A percentile compares a stretch with the other conserved stretches of the same genome.
Evolutionary conservation across 768 basidiomycete genomes (phyloP).

Genomic region (Favolaschia claudopus): DNA sequence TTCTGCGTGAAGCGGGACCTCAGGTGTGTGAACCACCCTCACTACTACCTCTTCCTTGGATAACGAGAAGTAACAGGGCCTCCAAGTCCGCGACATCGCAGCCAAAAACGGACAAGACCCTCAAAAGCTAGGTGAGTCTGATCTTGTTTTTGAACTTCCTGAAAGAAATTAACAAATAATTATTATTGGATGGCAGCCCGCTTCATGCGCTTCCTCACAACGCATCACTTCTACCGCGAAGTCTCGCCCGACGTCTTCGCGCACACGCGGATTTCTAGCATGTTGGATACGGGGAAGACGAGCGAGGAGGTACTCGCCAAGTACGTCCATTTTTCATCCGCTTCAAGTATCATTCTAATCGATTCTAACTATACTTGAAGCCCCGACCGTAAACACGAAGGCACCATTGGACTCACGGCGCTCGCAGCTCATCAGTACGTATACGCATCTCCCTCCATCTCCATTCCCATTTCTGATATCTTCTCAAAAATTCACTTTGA

Average conservation of each 20-base stretch:
- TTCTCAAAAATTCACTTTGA: not conserved
- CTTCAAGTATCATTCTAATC: not conserved
- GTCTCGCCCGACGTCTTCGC: constrained; percentile 45
- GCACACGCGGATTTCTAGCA: constrained; percentile 46
- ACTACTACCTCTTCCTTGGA: not conserved
- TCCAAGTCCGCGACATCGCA: constrained; percentile 44
- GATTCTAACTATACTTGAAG: constrained; percentile 2
- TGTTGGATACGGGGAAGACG: constrained; percentile 42
- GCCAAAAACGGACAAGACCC: constrained; percentile 36
- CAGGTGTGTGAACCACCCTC: constrained; percentile 26
- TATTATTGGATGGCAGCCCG: constrained; percentile 44
- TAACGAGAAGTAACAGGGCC: constrained; percentile 28
- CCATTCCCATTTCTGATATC: not conserved
- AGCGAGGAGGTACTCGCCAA: constrained; percentile 35
- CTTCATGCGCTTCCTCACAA: constrained; percentile 46
- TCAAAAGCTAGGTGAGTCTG: constrained; percentile 44
- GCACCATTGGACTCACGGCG: constrained; percentile 34
- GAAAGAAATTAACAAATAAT: not conserved
- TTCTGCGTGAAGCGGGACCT: constrained; percentile 48
- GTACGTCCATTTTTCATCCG: constrained; percentile 23
- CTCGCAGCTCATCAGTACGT: constrained; percentile 34
- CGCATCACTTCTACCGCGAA: constrained; percentile 47
- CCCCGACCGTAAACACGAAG: constrained; percentile 26
- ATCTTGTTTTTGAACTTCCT: not conserved
- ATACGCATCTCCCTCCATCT: too few species aligned